Conservation (phyloP, 495 filamentous ascomycete species). For the Xylaria bambusicola region DNA sequence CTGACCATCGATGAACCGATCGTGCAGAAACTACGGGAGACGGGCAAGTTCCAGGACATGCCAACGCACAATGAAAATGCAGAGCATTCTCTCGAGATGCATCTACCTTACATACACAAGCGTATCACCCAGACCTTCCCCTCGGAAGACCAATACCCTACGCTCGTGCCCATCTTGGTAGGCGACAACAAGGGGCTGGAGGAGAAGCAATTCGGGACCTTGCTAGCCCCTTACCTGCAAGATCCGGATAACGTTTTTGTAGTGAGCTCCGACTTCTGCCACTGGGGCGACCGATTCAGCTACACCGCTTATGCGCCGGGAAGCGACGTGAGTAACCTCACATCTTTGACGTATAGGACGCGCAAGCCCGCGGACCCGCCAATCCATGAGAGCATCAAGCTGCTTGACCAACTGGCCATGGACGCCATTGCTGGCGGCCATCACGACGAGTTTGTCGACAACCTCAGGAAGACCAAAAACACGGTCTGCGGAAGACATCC, state of each 20-base stretch:
- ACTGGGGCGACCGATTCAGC: slow-evolving; percentile 86
- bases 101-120: slow-evolving; percentile 92
- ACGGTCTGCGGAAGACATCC: slow-evolving; percentile 96
- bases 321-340: slow-evolving; percentile 34
- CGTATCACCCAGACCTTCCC: slow-evolving; percentile 62
- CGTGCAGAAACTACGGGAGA: slow-evolving; percentile 62
- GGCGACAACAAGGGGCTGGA: slow-evolving; percentile 67
- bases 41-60: slow-evolving; percentile 75
- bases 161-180: slow-evolving; percentile 83
- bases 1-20: slow-evolving; percentile 70
- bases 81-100: slow-evolving; percentile 97
- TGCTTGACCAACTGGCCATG: slow-evolving; percentile 81
- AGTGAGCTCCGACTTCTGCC: slow-evolving; percentile 92
- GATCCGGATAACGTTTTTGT: slow-evolving; percentile 81
- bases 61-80: slow-evolving; percentile 68
- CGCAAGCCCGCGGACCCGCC: slow-evolving; percentile 50
- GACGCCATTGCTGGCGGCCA: slow-evolving; percentile 74
- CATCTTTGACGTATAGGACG: slow-evolving; percentile 21
- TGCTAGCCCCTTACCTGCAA: slow-evolving; percentile 78
- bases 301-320: slow-evolving; percentile 79
- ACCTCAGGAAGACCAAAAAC: slow-evolving; percentile 73
- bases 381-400: slow-evolving; percentile 83
- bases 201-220: slow-evolving; percentile 67
- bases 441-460: slow-evolving; percentile 67
- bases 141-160: slow-evolving; percentile 58